A percentile compares a stretch with the other conserved stretches of the same genome.
Evolutionary conservation across 306 rosid species (phyloP).

Genomic region (Elaeagnus macrophylla): DNA sequence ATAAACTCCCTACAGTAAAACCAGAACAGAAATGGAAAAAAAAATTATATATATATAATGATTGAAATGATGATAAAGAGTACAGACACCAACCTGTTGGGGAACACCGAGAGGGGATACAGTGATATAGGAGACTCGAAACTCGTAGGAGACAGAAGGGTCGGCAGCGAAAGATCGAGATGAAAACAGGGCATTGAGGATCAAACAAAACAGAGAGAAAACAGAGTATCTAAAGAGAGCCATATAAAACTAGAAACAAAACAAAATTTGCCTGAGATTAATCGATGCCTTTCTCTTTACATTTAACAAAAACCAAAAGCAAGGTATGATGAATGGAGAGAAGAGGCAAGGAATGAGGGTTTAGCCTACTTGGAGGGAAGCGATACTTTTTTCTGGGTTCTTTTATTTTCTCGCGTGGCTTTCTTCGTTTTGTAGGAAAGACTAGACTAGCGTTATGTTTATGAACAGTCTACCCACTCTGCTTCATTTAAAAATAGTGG

Average conservation of each 20-base stretch:
- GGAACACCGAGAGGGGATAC: slow-evolving; percentile 74
- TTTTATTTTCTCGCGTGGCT: too few relatives aligned
- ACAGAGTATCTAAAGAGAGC: slow-evolving; percentile 26
- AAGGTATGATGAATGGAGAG: background rate
- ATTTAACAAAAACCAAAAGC: background rate
- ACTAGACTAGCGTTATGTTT: too few relatives aligned
- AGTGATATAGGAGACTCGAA: slow-evolving; percentile 54
- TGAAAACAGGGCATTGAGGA: slow-evolving; percentile 33
- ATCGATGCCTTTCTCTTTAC: background rate
- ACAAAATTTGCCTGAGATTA: background rate
- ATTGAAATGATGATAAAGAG: background rate
- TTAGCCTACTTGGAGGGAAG: too few relatives aligned
- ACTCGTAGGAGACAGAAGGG: slow-evolving; percentile 43
- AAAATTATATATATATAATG: background rate
- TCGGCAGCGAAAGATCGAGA: slow-evolving; percentile 48
- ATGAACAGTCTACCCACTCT: too few relatives aligned
- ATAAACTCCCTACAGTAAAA: too few relatives aligned
- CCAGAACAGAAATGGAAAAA: too few relatives aligned
- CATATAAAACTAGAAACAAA: slow-evolving; percentile 14
- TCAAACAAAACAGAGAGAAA: slow-evolving; percentile 29
- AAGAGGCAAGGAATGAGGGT: too few relatives aligned
- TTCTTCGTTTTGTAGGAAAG: too few relatives aligned
- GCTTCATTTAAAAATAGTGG: too few relatives aligned
- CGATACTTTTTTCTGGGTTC: too few relatives aligned
- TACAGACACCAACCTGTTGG: slow-evolving; percentile 45